Evolutionary conservation across 202 grass and related monocot genomes (phyloP).

Genomic region (Bolboschoenoplectus hybrid): DNA sequence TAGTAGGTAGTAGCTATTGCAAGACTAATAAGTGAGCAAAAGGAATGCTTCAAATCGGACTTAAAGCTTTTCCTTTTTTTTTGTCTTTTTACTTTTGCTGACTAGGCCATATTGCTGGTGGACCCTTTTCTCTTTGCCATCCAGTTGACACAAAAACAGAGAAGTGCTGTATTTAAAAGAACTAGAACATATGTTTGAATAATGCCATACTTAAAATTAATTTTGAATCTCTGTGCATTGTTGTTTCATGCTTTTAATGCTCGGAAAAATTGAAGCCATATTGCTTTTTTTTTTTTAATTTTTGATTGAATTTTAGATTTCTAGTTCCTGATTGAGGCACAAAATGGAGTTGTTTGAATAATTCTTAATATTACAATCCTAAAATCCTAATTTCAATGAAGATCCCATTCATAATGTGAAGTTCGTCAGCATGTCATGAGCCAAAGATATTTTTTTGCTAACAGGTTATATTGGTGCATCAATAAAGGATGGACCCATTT

Average conservation of each 20-base stretch:
- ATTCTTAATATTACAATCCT: not conserved
- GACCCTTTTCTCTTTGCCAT: too few relatives aligned
- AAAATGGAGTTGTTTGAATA: not conserved
- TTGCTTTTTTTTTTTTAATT: not conserved
- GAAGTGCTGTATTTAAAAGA: too few relatives aligned
- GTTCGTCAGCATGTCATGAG: not conserved
- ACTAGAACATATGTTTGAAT: too few relatives aligned
- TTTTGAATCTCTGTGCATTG: not conserved
- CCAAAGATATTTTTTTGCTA: slow-evolving; percentile 24
- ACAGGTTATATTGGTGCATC: slow-evolving; percentile 77
- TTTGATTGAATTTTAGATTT: too few relatives aligned
- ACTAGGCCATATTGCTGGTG: too few relatives aligned
- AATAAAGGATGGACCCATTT: slow-evolving; percentile 76
- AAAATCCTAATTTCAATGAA: not conserved
- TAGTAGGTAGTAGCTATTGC: too few relatives aligned
- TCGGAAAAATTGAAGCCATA: not conserved
- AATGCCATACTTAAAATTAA: too few relatives aligned
- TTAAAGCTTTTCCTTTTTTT: too few relatives aligned
- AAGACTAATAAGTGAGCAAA: too few relatives aligned
- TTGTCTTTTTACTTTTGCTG: too few relatives aligned
- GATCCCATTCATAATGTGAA: not conserved
- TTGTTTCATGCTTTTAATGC: not conserved
- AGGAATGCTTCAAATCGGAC: too few relatives aligned
- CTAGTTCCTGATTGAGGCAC: not conserved
- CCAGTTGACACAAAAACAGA: too few relatives aligned